phyloP scores from a whole-genome alignment of 2,329 filamentous ascomycete species.

The Emericellopsis atlantica region DNA sequence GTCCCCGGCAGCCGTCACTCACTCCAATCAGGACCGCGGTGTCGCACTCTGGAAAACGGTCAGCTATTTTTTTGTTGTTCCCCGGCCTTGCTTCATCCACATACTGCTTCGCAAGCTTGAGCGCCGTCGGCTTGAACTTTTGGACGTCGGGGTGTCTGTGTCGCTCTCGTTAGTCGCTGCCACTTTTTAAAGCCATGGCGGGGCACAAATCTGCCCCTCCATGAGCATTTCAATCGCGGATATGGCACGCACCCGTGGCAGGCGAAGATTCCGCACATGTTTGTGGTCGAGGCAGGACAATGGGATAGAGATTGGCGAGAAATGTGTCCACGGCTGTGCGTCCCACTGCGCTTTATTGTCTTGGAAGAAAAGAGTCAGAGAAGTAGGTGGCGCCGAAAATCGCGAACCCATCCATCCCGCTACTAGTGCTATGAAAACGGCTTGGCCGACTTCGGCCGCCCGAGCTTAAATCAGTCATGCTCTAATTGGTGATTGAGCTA shows the following conservation, averaged over 20 bases:
- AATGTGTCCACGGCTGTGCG: neutral
- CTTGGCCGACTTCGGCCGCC: neutral
- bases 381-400: neutral
- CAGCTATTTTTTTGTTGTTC: neutral
- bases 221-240: conserved; percentile 7
- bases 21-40: conserved; percentile 98
- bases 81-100: conserved; percentile 13
- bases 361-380: neutral
- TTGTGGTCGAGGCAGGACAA: conserved; percentile 20
- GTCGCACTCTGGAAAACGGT: conserved; percentile 57
- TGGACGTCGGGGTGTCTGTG: conserved; percentile 78
- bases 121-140: conserved; percentile 89
- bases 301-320: neutral
- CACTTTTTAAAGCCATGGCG: conserved; percentile 11
- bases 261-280: conserved; percentile 95
- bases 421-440: neutral
- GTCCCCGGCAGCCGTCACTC: conserved; percentile 31
- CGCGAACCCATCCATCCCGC: neutral
- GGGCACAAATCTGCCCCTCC: conserved; percentile 16
- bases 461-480: neutral
- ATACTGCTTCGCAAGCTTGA: conserved; percentile 90
- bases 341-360: neutral
- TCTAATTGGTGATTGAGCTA: no score
- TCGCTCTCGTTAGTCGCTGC: conserved; percentile 8
- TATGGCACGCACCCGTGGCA: conserved; percentile 63